Evolutionary conservation across 345 rosid species (phyloP).

Genomic region (Stellera chamaejasme): DNA sequence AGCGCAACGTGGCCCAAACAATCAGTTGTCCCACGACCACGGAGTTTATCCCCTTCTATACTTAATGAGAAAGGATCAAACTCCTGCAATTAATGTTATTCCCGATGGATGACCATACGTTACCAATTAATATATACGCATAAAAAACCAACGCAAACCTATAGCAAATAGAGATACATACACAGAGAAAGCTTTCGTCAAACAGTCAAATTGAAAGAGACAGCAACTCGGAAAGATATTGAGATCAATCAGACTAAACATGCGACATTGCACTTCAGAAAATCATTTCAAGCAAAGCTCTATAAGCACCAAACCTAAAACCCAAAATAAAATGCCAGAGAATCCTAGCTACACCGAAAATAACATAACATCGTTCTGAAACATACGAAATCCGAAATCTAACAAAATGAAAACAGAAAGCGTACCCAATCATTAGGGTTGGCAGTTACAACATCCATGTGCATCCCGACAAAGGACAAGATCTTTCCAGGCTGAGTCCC

Average conservation of each 20-base stretch:
- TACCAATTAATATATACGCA: not conserved
- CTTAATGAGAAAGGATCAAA: constrained; percentile 90
- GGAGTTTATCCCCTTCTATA: constrained; percentile 83
- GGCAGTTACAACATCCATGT: constrained; percentile 99
- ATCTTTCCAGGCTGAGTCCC: constrained; percentile 83
- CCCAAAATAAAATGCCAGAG: not conserved
- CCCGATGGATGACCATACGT: too few relatives aligned
- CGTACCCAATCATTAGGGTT: constrained; percentile 86
- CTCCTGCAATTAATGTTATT: constrained; percentile 41
- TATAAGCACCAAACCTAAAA: not conserved
- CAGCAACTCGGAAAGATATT: not conserved
- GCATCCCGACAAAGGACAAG: constrained; percentile 97
- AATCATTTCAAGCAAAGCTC: not conserved
- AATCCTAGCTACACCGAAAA: constrained; percentile 4
- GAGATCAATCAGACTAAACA: not conserved
- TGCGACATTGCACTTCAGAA: not conserved
- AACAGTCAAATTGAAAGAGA: not conserved
- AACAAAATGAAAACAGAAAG: constrained; percentile 8
- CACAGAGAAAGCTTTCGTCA: not conserved
- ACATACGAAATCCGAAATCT: constrained; percentile 2
- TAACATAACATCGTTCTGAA: not conserved
- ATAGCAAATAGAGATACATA: not conserved
- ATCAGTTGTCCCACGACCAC: constrained; percentile 97
- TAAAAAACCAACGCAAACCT: not conserved
- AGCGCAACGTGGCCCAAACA: constrained; percentile 97